A percentile compares a stretch with the other conserved stretches of the same genome.
phyloP scores from a whole-genome alignment of 495 filamentous ascomycete genomes.

The Aspergillus mulundensis region DNA sequence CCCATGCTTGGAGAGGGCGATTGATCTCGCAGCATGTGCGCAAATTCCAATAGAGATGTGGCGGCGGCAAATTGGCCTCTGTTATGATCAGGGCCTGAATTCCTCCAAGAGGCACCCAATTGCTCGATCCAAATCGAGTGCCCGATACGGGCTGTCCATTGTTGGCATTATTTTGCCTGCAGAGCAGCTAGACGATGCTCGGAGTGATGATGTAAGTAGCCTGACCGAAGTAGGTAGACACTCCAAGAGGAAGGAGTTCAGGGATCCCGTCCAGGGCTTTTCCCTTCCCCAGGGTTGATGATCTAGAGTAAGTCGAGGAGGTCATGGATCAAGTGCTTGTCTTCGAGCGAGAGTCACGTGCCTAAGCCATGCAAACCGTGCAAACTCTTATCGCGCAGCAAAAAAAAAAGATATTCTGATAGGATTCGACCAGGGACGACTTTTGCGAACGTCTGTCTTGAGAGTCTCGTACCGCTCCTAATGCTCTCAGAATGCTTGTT shows the following conservation, averaged over 20 bases:
- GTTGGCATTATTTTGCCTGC: constrained; percentile 1
- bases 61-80: constrained; percentile 15
- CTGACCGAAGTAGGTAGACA: neutral
- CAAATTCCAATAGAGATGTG: constrained; percentile 8
- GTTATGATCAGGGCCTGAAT: constrained; percentile 13
- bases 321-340: neutral
- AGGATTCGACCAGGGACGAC: neutral
- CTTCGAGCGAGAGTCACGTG: neutral
- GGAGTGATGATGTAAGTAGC: neutral
- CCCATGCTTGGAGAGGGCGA: constrained; percentile 17
- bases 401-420: constrained; percentile 27
- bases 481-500: constrained; percentile 85
- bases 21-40: constrained; percentile 21
- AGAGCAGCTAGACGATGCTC: neutral
- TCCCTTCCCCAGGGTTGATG: constrained; percentile 7
- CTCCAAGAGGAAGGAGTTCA: constrained; percentile 15
- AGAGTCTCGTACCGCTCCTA: constrained; percentile 22
- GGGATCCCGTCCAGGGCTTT: constrained; percentile 10
- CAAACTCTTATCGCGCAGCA: constrained; percentile 37
- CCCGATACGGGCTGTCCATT: constrained; percentile 9
- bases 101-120: constrained; percentile 10
- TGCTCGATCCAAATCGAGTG: constrained; percentile 5
- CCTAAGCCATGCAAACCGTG: constrained; percentile 31
- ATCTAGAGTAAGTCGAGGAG: constrained; percentile 1
- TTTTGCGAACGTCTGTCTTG: constrained; percentile 12